Evolutionary conservation across 345 rosid genomes (phyloP).

Genomic region (Citrus inodora): DNA sequence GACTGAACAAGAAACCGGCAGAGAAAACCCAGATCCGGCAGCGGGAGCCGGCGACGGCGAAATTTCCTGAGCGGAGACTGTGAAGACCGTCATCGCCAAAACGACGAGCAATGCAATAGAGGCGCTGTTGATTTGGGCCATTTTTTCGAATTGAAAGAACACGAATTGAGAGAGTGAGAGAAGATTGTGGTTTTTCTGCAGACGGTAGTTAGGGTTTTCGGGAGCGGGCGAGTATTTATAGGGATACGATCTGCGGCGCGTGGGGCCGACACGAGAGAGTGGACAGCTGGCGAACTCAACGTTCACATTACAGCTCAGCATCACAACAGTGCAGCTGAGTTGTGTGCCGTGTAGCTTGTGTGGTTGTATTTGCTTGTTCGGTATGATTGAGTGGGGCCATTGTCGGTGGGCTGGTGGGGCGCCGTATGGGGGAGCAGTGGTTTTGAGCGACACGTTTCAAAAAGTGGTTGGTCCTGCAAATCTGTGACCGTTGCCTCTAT

Average conservation of each 20-base stretch:
- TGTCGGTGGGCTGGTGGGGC: not conserved
- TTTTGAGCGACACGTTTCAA: too few relatives aligned
- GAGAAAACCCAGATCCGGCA: slow-evolving; percentile 4
- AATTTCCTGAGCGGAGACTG: slow-evolving; percentile 30
- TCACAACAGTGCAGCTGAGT: not conserved
- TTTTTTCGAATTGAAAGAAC: not conserved
- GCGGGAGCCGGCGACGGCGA: slow-evolving; percentile 1
- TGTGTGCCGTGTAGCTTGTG: too few relatives aligned
- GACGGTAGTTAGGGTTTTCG: not conserved
- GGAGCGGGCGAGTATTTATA: not conserved
- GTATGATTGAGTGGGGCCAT: too few relatives aligned
- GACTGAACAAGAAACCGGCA: slow-evolving; percentile 3
- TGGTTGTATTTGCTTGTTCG: too few relatives aligned
- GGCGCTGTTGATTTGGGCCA: slow-evolving; percentile 29
- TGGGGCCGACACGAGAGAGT: slow-evolving; percentile 5
- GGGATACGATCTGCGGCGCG: not conserved
- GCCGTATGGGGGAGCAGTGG: not conserved
- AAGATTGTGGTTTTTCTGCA: too few relatives aligned
- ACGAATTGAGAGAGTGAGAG: not conserved
- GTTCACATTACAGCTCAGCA: slow-evolving; percentile 18
- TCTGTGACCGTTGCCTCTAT: not conserved
- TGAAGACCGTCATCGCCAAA: slow-evolving; percentile 8
- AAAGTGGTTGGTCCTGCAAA: not conserved
- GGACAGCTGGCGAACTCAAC: slow-evolving; percentile 19
- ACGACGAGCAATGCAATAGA: slow-evolving; percentile 15